Conservation (phyloP, 23 red algal species). For the Pyropia yezoensis region DNA sequence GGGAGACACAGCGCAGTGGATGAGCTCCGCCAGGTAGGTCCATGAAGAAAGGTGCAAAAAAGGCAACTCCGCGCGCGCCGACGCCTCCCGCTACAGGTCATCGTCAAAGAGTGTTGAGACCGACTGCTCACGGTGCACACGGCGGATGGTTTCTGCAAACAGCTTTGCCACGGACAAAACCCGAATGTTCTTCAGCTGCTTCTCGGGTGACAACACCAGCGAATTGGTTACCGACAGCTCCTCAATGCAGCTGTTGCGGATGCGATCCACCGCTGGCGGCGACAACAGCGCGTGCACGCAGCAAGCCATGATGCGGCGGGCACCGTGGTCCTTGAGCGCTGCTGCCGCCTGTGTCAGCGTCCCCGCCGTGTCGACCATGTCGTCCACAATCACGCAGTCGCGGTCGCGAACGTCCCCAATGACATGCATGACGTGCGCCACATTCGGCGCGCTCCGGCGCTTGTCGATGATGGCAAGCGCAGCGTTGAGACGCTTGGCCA, state of each 20-base stretch:
- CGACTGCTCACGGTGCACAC: conserved; percentile 95
- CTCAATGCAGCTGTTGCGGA: conserved; percentile 74
- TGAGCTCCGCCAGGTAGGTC: too few relatives aligned
- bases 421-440: conserved; percentile 97
- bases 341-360: conserved; percentile 86
- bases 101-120: conserved; percentile 85
- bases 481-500: conserved; percentile 88
- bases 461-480: conserved; percentile 98
- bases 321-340: conserved; percentile 84
- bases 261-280: conserved; percentile 80
- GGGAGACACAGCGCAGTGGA: too few relatives aligned
- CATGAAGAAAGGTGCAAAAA: too few relatives aligned
- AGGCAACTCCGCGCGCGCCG: too few relatives aligned
- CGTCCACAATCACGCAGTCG: conserved; percentile 98
- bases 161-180: conserved; percentile 61
- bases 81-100: conserved; percentile 2
- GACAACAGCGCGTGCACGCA: conserved; percentile 90
- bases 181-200: conserved; percentile 59
- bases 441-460: conserved; percentile 85
- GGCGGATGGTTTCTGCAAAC: conserved; percentile 90
- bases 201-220: conserved; percentile 55
- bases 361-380: conserved; percentile 99
- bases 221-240: conserved; percentile 92
- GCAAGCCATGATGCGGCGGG: conserved; percentile 67
- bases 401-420: conserved; percentile 87